phyloP scores from a whole-genome alignment of 1,284 basidiomycete genomes.

The Prillingera fragicola region DNA sequence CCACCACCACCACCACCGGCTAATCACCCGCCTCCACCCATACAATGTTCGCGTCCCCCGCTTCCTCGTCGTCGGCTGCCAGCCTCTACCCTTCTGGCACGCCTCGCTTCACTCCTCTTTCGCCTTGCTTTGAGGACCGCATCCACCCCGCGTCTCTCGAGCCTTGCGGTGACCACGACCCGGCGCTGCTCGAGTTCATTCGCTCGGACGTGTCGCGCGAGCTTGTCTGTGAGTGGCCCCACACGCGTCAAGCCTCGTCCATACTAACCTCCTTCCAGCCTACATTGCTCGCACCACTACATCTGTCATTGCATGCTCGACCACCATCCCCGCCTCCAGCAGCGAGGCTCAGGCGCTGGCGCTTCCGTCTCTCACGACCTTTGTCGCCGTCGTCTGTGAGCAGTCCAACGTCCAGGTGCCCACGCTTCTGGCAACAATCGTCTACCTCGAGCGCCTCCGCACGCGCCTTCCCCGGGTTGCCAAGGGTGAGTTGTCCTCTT shows the following conservation, averaged over 20 bases:
- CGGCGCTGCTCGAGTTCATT: constrained; percentile 70
- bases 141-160: constrained; percentile 61
- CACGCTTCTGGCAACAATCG: constrained; percentile 83
- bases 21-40: too few relatives aligned
- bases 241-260: not conserved
- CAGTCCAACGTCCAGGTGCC: constrained; percentile 86
- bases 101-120: constrained; percentile 35
- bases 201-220: constrained; percentile 67
- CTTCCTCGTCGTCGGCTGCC: constrained; percentile 15
- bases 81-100: constrained; percentile 35
- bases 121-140: constrained; percentile 45
- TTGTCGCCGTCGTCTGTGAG: constrained; percentile 78
- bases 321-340: constrained; percentile 33
- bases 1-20: not conserved
- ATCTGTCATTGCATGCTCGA: constrained; percentile 45
- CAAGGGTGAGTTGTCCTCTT: constrained; percentile 59
- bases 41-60: not conserved
- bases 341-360: constrained; percentile 50
- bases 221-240: constrained; percentile 60
- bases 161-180: constrained; percentile 64
- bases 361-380: constrained; percentile 75
- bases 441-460: constrained; percentile 86
- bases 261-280: constrained; percentile 23
- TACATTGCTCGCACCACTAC: constrained; percentile 47
- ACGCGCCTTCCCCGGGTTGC: constrained; percentile 74